These are phyloP conservation scores for Globisporangium middletonii DNA, from an alignment of 352 stramenopile genomes.

Conservation along the genomic window DNA sequence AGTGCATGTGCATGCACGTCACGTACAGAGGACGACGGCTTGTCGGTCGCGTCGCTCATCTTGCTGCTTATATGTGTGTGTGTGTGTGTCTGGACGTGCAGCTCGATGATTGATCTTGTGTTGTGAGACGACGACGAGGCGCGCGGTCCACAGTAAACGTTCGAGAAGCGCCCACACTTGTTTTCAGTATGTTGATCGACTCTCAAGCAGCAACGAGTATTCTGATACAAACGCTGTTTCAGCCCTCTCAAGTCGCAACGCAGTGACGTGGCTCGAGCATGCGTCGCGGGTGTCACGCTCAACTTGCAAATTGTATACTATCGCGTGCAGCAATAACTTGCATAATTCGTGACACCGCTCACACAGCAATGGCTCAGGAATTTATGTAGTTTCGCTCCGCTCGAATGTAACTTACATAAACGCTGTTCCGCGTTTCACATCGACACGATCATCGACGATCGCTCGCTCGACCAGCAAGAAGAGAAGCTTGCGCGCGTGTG, in stretches of 20 bases:
- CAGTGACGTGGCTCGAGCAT: no score
- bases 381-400: background rate
- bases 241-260: no score
- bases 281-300: no score
- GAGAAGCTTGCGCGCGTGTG: background rate
- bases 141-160: no score
- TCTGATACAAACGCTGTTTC: no score
- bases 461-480: background rate
- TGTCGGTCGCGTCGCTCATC: slow-evolving; percentile 2
- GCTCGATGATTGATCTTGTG: background rate
- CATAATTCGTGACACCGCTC: background rate
- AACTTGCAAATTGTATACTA: no score
- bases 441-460: background rate
- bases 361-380: background rate
- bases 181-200: no score
- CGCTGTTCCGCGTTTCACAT: background rate
- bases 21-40: background rate
- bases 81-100: background rate
- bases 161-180: no score
- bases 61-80: slow-evolving; percentile 1
- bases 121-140: no score
- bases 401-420: background rate
- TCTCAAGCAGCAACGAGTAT: no score
- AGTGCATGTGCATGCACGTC: no score
- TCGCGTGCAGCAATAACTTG: no score